phyloP scores from a whole-genome alignment of 1,284 basidiomycete species.

The Hymenochaete sp. region DNA sequence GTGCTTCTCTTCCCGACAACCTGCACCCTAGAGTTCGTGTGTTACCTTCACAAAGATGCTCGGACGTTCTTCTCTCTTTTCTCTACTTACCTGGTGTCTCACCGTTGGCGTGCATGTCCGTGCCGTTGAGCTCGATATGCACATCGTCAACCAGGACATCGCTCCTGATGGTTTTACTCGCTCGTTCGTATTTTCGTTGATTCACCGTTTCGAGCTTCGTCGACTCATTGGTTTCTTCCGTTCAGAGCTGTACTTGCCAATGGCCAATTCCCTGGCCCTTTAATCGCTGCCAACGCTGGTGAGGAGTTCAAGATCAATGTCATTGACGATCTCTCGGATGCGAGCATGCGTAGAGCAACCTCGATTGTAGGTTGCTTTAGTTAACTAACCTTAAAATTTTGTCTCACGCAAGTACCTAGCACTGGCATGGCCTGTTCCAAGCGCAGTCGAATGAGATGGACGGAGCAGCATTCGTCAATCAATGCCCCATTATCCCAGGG shows the following conservation, averaged over 20 bases:
- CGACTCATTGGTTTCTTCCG: no score
- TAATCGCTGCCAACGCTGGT: conserved; percentile 20
- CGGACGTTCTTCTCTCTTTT: conserved; percentile 1
- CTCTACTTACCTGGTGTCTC: conserved; percentile 4
- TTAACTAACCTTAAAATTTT: neutral
- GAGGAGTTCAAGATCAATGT: conserved; percentile 19
- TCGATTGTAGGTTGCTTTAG: conserved; percentile 21
- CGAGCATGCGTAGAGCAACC: conserved; percentile 21
- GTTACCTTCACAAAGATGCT: conserved; percentile 5
- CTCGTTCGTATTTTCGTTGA: conserved; percentile 7
- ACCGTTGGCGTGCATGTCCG: conserved; percentile 2
- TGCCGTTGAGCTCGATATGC: conserved; percentile 5
- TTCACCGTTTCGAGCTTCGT: neutral
- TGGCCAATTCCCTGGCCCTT: conserved; percentile 20
- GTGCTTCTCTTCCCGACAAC: no score
- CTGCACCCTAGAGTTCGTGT: neutral
- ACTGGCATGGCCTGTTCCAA: conserved; percentile 33
- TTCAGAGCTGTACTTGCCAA: conserved; percentile 19
- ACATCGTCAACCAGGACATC: conserved; percentile 9
- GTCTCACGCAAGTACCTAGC: conserved; percentile 21
- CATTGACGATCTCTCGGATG: conserved; percentile 18
- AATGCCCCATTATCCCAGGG: conserved; percentile 43
- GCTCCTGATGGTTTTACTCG: conserved; percentile 14
- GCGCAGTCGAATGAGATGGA: conserved; percentile 29
- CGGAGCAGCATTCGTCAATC: conserved; percentile 32